Evolutionary conservation across 1,139 yeast genomes (phyloP), one percentile per base, ranked within the genome.

Genomic region (Pichia sp.): DNA sequence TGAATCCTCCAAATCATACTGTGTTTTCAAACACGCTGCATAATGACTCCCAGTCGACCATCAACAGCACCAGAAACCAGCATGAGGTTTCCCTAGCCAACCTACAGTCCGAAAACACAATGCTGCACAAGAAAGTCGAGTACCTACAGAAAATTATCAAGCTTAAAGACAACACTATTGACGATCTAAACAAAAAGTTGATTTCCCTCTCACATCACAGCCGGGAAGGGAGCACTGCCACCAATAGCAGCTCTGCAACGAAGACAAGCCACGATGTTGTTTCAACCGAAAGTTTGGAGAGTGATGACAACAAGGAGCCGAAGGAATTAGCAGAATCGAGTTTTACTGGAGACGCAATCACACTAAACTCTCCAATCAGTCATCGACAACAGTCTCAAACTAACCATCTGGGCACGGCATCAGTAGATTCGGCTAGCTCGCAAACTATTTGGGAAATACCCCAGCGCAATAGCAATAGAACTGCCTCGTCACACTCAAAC

Each of bases 91-190:
- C 54, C 16, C 8, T 47, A 16, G 8, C 31, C 32, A 45, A 16
- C 23, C 43, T 50, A 30, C 52, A 54, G 26, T 42, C 45, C 5
- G 58, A 57, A 43, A 54, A 54, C 16, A 49, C 50, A 32, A 41
- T 45, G 43, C 29, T 57, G 16, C 36, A 34, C 16, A 48, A 52
- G 23, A 55, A 55, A 45, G 49, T 57, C 4, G 42, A 47, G 1
- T 52, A 51, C 19, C 31, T 57, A 7, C 49, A 55, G 34, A 57
- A 50, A 29, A 50, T 56, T 4, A 52, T 56, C 8, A 15, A 45
- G 3, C 30, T 56, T 8, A 56, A 56, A 30, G 59, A 56, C 42
- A 48, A 44, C 19, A 52, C 57, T 8, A 51, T 53, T 34, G 52
- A 44, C 30, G 58, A 55, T 19, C 26, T 55, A 13, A 54, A 54